Conservation (phyloP, 73 alveolate species). For the Paramecium primaurelia region DNA sequence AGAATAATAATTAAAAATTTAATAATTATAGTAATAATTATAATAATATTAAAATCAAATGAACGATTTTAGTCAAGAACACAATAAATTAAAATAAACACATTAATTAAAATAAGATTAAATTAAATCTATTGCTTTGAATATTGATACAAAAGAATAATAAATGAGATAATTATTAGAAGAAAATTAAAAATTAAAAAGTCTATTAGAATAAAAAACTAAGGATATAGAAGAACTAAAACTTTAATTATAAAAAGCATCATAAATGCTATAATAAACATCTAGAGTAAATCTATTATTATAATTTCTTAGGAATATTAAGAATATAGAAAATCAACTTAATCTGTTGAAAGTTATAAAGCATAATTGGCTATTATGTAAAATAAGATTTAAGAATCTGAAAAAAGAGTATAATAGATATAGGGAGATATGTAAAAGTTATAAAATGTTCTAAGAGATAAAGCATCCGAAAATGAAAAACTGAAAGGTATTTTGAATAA, state of each 20-base stretch:
- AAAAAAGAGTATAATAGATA: background rate
- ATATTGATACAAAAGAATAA: background rate
- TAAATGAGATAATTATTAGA: background rate
- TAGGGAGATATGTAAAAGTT: background rate
- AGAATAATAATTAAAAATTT: background rate
- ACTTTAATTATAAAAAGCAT: background rate
- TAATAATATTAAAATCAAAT: background rate
- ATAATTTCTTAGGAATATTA: background rate
- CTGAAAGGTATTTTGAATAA: conserved; percentile 3
- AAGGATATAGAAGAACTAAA: conserved; percentile 5
- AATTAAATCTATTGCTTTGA: conserved; percentile 19
- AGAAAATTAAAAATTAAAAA: background rate
- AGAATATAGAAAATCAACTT: conserved; percentile 4
- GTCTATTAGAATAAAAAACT: background rate
- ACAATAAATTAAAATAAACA: conserved; percentile 22
- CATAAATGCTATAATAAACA: background rate
- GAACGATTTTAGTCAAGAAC: background rate
- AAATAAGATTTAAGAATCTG: conserved; percentile 11
- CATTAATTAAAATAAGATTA: background rate
- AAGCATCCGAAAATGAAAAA: background rate
- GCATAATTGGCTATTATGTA: conserved; percentile 5
- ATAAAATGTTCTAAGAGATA: background rate
- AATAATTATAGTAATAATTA: background rate
- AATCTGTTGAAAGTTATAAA: conserved; percentile 6
- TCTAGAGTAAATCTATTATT: background rate